Conservation (phyloP, 805 yeast species). For the Saccharomycopsis babjevae region DNA sequence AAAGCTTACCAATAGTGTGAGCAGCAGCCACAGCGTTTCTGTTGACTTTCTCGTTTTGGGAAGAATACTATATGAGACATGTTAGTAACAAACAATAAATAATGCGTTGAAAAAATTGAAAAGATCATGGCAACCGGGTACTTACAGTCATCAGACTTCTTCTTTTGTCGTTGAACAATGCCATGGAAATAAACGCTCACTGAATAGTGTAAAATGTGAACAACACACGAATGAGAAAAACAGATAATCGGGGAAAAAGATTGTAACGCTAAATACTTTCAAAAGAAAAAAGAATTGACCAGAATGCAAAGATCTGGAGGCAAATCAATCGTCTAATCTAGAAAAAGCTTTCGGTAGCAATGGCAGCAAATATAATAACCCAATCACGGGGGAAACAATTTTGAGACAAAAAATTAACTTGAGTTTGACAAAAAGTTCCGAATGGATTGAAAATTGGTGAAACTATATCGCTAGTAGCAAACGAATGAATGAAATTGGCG, state of each 20-base stretch:
- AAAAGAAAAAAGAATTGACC: background rate
- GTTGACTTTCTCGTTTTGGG: constrained; percentile 16
- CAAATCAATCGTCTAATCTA: too few relatives aligned
- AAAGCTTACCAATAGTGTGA: constrained; percentile 14
- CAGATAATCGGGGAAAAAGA: background rate
- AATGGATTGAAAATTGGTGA: background rate
- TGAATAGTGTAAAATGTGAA: background rate
- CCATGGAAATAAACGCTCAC: constrained; percentile 3
- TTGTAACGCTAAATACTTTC: background rate
- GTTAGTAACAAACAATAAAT: background rate
- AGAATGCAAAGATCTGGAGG: background rate
- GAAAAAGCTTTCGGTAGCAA: too few relatives aligned
- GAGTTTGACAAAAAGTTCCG: background rate
- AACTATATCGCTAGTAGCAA: background rate
- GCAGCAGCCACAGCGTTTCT: constrained; percentile 18
- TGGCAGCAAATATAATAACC: too few relatives aligned
- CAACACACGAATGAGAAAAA: background rate
- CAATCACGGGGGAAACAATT: too few relatives aligned
- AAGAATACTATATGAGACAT: constrained; percentile 6
- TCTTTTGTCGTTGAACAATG: constrained; percentile 14
- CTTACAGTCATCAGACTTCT: constrained; percentile 15
- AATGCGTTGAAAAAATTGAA: background rate
- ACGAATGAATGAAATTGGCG: background rate
- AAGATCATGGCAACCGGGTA: background rate
- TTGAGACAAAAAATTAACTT: too few relatives aligned